Conservation (phyloP, 2,329 filamentous ascomycete species). For the Ophiostoma ips region DNA sequence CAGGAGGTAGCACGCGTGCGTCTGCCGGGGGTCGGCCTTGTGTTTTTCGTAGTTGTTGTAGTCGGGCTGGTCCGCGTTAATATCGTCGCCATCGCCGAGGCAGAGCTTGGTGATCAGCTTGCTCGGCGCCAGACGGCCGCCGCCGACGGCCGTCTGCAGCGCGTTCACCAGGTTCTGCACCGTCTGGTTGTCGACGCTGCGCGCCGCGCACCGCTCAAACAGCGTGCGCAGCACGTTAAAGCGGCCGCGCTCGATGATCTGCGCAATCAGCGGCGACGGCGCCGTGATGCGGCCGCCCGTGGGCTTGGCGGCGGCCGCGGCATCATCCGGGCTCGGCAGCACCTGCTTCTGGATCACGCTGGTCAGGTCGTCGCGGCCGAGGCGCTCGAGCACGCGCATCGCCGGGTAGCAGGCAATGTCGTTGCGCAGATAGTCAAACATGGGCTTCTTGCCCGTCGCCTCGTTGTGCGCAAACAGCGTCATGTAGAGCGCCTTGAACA, state of each 20-base stretch:
- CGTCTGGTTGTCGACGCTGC: constrained; percentile 31
- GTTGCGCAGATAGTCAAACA: constrained; percentile 72
- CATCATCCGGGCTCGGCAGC: constrained; percentile 45
- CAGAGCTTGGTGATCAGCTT: constrained; percentile 36
- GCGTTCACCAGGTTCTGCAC: constrained; percentile 37
- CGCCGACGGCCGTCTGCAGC: constrained; percentile 23
- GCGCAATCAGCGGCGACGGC: constrained; percentile 43
- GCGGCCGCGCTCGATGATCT: constrained; percentile 59
- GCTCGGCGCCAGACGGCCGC: constrained; percentile 25
- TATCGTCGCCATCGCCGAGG: constrained; percentile 22
- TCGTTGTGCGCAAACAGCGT: constrained; percentile 60
- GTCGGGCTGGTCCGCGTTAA: constrained; percentile 10
- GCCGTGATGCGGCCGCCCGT: constrained; percentile 55
- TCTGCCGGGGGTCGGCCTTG: constrained; percentile 33
- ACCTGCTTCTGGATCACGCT: constrained; percentile 55
- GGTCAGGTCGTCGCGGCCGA: constrained; percentile 75
- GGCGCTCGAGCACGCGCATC: constrained; percentile 64
- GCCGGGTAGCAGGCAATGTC: constrained; percentile 83
- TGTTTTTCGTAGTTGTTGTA: constrained; percentile 20
- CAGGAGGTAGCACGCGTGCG: constrained; percentile 69
- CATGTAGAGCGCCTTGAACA: constrained; percentile 79
- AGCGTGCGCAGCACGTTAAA: constrained; percentile 68
- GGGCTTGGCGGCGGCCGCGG: constrained; percentile 54
- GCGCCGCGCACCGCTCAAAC: constrained; percentile 66
- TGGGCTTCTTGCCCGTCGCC: constrained; percentile 19